phyloP scores from a whole-genome alignment of 2,329 filamentous ascomycete species.

The Calonectria pseudoreteaudii region DNA sequence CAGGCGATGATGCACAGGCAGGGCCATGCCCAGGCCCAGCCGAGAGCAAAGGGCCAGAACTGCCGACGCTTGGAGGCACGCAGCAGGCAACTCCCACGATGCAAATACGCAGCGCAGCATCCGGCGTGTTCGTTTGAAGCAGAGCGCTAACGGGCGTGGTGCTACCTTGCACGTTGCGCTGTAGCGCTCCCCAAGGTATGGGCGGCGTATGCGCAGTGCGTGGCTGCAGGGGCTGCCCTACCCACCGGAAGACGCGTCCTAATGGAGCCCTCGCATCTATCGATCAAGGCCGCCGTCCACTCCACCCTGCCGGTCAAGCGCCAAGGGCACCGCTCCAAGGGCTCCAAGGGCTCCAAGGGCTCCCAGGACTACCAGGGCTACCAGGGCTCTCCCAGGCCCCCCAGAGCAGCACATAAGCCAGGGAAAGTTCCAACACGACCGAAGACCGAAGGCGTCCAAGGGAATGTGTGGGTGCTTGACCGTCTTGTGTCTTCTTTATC shows the following conservation, averaged over 20 bases:
- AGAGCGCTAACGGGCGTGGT: not conserved
- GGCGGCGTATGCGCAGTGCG: constrained; percentile 1
- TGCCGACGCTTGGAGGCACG: not conserved
- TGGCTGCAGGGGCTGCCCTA: constrained; percentile 6
- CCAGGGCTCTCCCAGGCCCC: too few species aligned
- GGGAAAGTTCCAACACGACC: not conserved
- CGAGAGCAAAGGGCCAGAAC: not conserved
- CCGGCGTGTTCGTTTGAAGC: not conserved
- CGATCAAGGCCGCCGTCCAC: not conserved
- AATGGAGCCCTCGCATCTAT: constrained; percentile 6
- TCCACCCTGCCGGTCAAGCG: not conserved
- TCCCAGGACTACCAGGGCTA: too few species aligned
- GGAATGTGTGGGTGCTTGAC: not conserved
- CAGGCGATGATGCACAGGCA: not conserved
- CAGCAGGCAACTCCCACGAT: not conserved
- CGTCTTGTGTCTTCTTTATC: not conserved
- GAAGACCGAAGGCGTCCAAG: not conserved
- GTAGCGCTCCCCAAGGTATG: not conserved
- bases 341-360: not conserved
- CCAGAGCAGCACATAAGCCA: constrained; percentile 9
- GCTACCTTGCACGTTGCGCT: not conserved
- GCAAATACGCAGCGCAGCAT: not conserved
- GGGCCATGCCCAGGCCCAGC: not conserved
- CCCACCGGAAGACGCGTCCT: not conserved
- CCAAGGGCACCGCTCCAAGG: not conserved